These are phyloP conservation scores for Clonostachys solani DNA, from an alignment of 2,329 filamentous ascomycete genomes.

Conservation along the genomic window DNA sequence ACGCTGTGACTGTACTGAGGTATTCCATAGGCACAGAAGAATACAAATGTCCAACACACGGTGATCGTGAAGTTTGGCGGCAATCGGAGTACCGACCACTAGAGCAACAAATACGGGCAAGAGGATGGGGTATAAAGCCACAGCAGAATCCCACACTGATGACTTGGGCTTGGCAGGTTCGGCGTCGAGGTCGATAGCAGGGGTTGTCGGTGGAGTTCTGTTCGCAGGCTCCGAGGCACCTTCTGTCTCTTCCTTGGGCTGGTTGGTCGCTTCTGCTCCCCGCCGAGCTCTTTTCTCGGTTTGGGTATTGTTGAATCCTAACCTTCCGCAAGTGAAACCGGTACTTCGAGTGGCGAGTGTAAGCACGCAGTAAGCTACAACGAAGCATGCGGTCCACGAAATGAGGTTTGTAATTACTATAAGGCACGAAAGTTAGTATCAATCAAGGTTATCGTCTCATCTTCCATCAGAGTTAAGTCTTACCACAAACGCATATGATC, in stretches of 20 bases:
- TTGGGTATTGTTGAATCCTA: neutral
- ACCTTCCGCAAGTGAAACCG: too few species aligned
- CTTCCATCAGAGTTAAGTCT: too few species aligned
- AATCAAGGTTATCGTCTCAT: too few species aligned
- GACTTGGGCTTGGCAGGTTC: neutral
- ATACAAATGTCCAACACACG: constrained; percentile 39
- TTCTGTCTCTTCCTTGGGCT: neutral
- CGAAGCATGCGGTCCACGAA: constrained; percentile 21
- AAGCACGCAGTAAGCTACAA: neutral
- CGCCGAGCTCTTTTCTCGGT: neutral
- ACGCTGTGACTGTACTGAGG: constrained; percentile 29
- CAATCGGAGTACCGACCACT: constrained; percentile 34
- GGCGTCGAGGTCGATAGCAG: neutral
- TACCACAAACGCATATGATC: constrained; percentile 18
- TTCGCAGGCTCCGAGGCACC: neutral
- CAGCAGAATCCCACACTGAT: constrained; percentile 1
- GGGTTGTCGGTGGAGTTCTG: neutral
- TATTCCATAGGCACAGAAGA: constrained; percentile 45
- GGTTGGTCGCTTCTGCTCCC: neutral
- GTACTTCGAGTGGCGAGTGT: neutral
- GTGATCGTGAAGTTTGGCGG: constrained; percentile 21
- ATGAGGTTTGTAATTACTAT: constrained; percentile 26
- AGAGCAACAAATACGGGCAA: constrained; percentile 23
- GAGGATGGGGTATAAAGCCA: constrained; percentile 17
- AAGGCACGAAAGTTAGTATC: neutral